Base-by-base conservation (phyloP, 2,329 filamentous ascomycete genomes). In the Penicillium sp. region DNA sequence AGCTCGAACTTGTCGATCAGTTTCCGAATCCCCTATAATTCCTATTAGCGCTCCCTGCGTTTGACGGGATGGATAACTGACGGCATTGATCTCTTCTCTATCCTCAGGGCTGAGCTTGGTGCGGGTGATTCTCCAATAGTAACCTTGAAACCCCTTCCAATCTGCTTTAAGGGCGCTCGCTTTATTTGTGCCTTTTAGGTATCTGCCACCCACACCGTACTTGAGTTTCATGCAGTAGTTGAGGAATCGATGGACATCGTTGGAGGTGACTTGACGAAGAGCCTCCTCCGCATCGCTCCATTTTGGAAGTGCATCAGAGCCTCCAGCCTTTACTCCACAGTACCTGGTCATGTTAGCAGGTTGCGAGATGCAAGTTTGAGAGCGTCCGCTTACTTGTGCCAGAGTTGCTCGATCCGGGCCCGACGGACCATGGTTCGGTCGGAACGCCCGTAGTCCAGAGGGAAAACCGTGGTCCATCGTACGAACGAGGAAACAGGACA, bases 171-270 rank as follows among this genome's bases (percentile, higher is more conserved):
- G 55, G 31, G 57, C 46, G 48, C 61, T 64, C 19, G 57, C 54
- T 57, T 64, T 65, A 21, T 47, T 52, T 9, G 49, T 59, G n/a
- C 57, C 57, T 48, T 62, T 62, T 7, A 57, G 42, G 54, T 54
- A 31, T 14, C 49, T 31, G 48, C 57, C 46, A 13, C 29, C 49
- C 43, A 53, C 14, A 22, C 55, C 33, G 29, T 51, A 52, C 24
- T 58, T 56, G 4, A 61, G 46, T 35, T 61, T 58, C 24, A 61
- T 45, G n/a, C 29, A 60, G 49, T 54, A 60, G 45, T 58, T 57
- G 24, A 60, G 48, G 54, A 60, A 60, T 27, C 33, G 43, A 50
- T 57, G 33, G 1, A 57, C 24, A 24, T 60, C 29, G 50, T 55
- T 57, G 21, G 51, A 49, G 5, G 48, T 55, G 26, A 55, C 44